Percentiles rank a stretch among this genome's conserved stretches.
phyloP scores from a whole-genome alignment of 805 yeast genomes.

The Cyberlindnera bimundalis region DNA sequence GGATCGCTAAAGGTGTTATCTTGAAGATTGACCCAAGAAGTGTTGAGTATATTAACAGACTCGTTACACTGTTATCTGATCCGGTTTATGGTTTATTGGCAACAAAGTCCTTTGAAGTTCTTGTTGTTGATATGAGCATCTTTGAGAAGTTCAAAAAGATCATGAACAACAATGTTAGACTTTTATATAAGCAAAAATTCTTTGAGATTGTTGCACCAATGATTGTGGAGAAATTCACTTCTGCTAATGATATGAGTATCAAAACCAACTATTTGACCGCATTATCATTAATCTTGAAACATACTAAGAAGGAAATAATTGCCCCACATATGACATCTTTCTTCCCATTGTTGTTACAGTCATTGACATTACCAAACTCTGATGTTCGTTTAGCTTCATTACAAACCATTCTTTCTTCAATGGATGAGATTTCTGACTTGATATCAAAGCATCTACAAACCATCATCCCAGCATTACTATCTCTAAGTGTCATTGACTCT shows the following conservation, averaged over 20 bases:
- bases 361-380: slow-evolving; percentile 42
- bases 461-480: slow-evolving; percentile 52
- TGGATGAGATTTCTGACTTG: slow-evolving; percentile 52
- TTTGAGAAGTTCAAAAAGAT: slow-evolving; percentile 46
- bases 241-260: slow-evolving; percentile 21
- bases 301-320: slow-evolving; percentile 59
- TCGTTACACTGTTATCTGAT: slow-evolving; percentile 35
- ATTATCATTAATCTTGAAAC: slow-evolving; percentile 62
- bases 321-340: slow-evolving; percentile 60
- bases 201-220: slow-evolving; percentile 59
- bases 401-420: slow-evolving; percentile 52
- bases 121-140: slow-evolving; percentile 64
- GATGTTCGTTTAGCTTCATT: slow-evolving; percentile 59
- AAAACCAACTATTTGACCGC: slow-evolving; percentile 60
- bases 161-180: slow-evolving; percentile 55
- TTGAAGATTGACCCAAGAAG: slow-evolving; percentile 49
- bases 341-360: slow-evolving; percentile 68
- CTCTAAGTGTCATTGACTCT: slow-evolving; percentile 23
- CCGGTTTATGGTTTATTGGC: slow-evolving; percentile 30
- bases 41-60: slow-evolving; percentile 30
- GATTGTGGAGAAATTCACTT: slow-evolving; percentile 46
- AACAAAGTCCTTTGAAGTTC: slow-evolving; percentile 57
- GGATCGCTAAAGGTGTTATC: slow-evolving; percentile 72
- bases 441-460: slow-evolving; percentile 52
- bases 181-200: slow-evolving; percentile 77